A percentile compares a stretch with the other conserved stretches of the same genome.
phyloP scores from a whole-genome alignment of 108 stramenopile species.

The Schizochytrium sp. region DNA sequence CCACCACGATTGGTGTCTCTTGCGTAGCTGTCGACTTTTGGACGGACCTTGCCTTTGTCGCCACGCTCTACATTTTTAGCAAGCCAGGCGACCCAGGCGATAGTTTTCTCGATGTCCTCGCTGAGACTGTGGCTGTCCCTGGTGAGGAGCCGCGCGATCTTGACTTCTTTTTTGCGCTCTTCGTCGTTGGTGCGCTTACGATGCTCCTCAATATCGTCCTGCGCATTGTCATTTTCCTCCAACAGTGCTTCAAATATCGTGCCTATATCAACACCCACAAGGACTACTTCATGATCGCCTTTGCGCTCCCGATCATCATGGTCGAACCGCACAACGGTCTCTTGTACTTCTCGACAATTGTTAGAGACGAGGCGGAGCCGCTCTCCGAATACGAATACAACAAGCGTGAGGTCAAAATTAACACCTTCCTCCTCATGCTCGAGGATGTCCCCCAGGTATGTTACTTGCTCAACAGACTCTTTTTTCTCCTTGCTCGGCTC shows the following conservation, averaged over 20 bases:
- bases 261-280: not conserved
- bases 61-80: not conserved
- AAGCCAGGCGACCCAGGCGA: not conserved
- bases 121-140: not conserved
- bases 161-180: not conserved
- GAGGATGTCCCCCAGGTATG: slow-evolving; percentile 3
- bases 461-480: not conserved
- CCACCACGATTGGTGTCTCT: not conserved
- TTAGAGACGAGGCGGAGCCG: not conserved
- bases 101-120: not conserved
- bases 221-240: not conserved
- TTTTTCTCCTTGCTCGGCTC: not conserved
- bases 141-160: not conserved
- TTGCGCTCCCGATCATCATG: not conserved
- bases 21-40: not conserved
- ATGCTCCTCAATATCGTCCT: not conserved
- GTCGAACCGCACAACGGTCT: not conserved
- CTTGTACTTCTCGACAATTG: not conserved
- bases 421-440: not conserved
- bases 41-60: slow-evolving; percentile 5
- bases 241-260: not conserved
- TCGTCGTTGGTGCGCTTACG: not conserved
- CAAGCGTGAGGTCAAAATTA: not conserved
- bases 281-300: not conserved
- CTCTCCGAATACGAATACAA: not conserved